phyloP scores from a whole-genome alignment of 2,329 filamentous ascomycete genomes.

The Helotiales sp. region DNA sequence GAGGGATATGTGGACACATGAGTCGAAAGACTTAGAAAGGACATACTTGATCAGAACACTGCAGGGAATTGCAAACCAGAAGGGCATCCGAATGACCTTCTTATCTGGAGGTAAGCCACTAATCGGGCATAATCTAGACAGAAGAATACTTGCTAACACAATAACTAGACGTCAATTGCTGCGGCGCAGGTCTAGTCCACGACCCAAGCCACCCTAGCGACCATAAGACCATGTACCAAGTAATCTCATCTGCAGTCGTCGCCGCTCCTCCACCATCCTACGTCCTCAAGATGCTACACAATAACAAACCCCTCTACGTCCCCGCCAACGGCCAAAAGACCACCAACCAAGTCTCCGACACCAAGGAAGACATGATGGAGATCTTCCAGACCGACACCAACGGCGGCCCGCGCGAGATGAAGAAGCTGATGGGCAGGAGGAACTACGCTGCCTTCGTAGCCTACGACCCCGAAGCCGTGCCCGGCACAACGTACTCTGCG shows the following conservation, averaged over 20 bases:
- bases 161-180: constrained; percentile 76
- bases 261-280: constrained; percentile 85
- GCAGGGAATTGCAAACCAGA: constrained; percentile 93
- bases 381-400: constrained; percentile 95
- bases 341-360: constrained; percentile 78
- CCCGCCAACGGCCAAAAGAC: constrained; percentile 86
- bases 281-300: constrained; percentile 93
- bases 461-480: constrained; percentile 79
- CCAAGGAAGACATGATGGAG: constrained; percentile 99
- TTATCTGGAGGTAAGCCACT: constrained; percentile 74
- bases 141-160: constrained; percentile 27
- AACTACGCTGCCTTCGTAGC: constrained; percentile 95
- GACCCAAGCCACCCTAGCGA: constrained; percentile 89
- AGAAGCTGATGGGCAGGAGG: constrained; percentile 88
- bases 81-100: constrained; percentile 96
- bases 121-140: neutral
- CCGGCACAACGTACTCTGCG: constrained; percentile 38
- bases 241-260: constrained; percentile 91
- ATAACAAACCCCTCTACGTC: constrained; percentile 89
- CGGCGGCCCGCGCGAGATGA: constrained; percentile 80
- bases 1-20: constrained; percentile 97
- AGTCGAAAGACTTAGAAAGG: constrained; percentile 94
- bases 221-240: constrained; percentile 99
- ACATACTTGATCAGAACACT: constrained; percentile 96
- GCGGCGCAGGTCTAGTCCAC: constrained; percentile 90